These are phyloP conservation scores for Aspergillus clavatus DNA, from an alignment of 2,329 filamentous ascomycete genomes.

Conservation along the genomic window DNA sequence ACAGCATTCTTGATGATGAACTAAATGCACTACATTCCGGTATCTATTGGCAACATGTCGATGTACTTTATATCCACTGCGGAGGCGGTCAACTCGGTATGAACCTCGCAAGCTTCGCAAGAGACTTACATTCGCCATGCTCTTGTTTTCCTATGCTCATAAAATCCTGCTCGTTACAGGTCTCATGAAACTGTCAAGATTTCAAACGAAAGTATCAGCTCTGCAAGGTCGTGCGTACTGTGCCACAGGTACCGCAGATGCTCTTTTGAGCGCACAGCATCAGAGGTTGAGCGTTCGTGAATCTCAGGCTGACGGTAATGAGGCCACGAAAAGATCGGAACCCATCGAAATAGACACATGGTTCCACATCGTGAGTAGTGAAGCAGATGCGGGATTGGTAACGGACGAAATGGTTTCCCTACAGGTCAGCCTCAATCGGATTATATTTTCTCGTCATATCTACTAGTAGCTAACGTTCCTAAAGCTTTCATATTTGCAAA, in stretches of 20 bases:
- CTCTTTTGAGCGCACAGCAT: constrained; percentile 24
- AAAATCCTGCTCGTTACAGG: constrained; percentile 14
- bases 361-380: constrained; percentile 41
- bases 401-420: constrained; percentile 31
- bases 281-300: constrained; percentile 20
- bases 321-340: constrained; percentile 14
- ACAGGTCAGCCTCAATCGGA: constrained; percentile 27
- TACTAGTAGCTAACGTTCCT: constrained; percentile 2
- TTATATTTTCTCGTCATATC: not conserved
- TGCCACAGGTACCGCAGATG: constrained; percentile 27
- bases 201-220: constrained; percentile 15
- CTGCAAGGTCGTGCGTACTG: constrained; percentile 24
- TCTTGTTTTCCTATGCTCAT: constrained; percentile 17
- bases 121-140: constrained; percentile 18
- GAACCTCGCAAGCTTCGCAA: too few relatives aligned
- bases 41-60: too few relatives aligned
- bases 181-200: constrained; percentile 12
- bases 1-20: too few relatives aligned
- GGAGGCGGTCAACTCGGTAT: too few relatives aligned
- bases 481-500: constrained; percentile 40
- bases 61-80: too few relatives aligned
- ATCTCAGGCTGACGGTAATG: constrained; percentile 9
- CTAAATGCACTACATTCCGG: too few relatives aligned
- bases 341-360: constrained; percentile 39
- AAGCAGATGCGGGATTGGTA: constrained; percentile 23